Base-by-base conservation (phyloP, 148 eudicot genomes). In the Vaccinium darrowii region DNA sequence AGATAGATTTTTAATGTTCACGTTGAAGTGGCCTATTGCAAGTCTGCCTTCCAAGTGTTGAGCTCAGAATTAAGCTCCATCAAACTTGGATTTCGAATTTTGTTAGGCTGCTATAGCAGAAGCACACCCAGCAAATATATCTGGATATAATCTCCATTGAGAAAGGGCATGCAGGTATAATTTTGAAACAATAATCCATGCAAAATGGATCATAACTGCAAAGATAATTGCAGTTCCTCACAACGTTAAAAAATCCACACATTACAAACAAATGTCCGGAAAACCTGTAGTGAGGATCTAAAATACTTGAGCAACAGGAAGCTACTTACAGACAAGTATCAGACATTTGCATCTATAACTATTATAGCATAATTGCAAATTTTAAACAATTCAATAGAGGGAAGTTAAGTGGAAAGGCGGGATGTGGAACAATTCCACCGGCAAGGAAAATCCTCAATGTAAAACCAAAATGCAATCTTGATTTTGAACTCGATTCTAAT, bases 11-110 rank as follows among this genome's bases (percentile, higher is more conserved):
- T 12, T 4, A 47, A 9, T 6, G 27, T 54, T 52, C 7, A 49
- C 27, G 54, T 19, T 18, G 49, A 21, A 19, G 25, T 49, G 25
- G 25, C 27, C 18, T 19, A 49, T n/a, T 25, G 63, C 21, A 81
- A 81, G 80, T 19, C 36, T 50, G 9, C 57, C 57, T 51, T 47
- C 7, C 27, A 62, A 60, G 15, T n/a, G 23, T 50, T 23, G 13
- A 47, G 83, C n/a, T 82, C 43, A 82, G 50, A 23, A 25, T 25
- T 49, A 82, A 23, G 43, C 57, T n/a, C 57, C 73, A 43, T 62
- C 33, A 36, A n/a, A 60, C 56, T 65, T 63, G 36, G 75, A 12
- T 49, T 81, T 47, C 36, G 23, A 7, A 62, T 63, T 21, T 63
- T 27, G 56, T 21, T 39, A 12, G 54, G 33, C 27, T 36, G 19